Base-by-base conservation (phyloP, 176 grass and related monocot genomes). In the Phoenix dactylifera region DNA sequence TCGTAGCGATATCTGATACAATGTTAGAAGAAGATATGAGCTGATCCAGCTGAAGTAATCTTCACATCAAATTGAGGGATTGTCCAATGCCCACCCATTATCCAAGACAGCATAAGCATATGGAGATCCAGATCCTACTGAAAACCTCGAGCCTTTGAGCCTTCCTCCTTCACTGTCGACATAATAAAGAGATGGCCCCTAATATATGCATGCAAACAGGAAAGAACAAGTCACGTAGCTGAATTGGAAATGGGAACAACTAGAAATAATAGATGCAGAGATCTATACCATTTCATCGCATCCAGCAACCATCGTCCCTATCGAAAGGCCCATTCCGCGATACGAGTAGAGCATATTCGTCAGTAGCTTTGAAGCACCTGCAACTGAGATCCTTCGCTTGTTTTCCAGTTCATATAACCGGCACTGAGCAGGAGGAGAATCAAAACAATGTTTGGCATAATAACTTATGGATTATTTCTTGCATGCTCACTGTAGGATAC, bases 221-320 rank as follows among this genome's bases (percentile, higher is more conserved):
- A 12, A 44, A 12, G 9, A 44, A 44, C 35, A 2, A 44, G 35
- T 44, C 35, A 44, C 35, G 12, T 9, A 6, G 5, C 28, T 30
- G 28, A 1, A 30, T 30, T 44, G 10, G 35, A 44, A 44, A 44
- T 44, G 12, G 12, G 35, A 44, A 44, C 35, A 9, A 7, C 9
- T 14, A 44, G 20, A 20, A 39, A 44, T 44, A 12, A 12, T 44
- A 1, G 9, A 44, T 44, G 9, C 2, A 44, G 35, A 44, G 9
- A 44, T 20, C 20, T 20, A 20, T 63, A 97, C 93, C 79, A 77
- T 97, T 74, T 97, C 87, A 70, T 97, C 93, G 79, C 82, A 91
- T 80, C 92, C 87, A 77, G 83, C 92, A 82, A 90, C 88, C 87
- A 97, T 97, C 65, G 92, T 97, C 65, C 87, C 92, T 3, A 91